Conservation (phyloP, 371 early-diverging fungal species). For the Phascolomyces articulosus region DNA sequence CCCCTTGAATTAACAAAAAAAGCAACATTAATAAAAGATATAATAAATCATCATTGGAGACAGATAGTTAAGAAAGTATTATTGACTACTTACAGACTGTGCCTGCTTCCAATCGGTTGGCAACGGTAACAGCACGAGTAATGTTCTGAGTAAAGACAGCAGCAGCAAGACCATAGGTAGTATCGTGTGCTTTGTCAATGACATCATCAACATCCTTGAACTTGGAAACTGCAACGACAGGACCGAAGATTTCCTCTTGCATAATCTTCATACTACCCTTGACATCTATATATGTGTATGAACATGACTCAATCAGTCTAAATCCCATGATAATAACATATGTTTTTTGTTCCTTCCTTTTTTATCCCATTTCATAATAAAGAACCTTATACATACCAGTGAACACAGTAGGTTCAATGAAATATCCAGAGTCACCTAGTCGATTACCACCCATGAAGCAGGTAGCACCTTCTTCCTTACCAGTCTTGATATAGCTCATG, state of each 20-base stretch:
- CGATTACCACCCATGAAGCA: slow-evolving; percentile 50
- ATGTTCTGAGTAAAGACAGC: slow-evolving; percentile 81
- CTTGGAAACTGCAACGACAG: slow-evolving; percentile 70
- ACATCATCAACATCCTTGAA: slow-evolving; percentile 75
- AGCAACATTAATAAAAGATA: no score
- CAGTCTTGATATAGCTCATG: slow-evolving; percentile 55
- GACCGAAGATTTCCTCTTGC: slow-evolving; percentile 82
- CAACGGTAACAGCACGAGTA: slow-evolving; percentile 66
- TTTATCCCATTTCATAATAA: background rate
- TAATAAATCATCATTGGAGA: no score
- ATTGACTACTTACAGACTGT: no score
- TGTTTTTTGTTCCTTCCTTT: no score
- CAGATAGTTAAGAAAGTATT: no score
- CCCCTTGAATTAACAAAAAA: no score
- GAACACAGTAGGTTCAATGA: slow-evolving; percentile 54
- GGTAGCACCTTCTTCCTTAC: slow-evolving; percentile 54
- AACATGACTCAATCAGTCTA: background rate
- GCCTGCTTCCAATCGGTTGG: slow-evolving; percentile 42
- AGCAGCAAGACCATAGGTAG: slow-evolving; percentile 79
- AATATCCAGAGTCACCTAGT: slow-evolving; percentile 52
- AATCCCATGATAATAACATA: no score
- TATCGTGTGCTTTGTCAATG: slow-evolving; percentile 70
- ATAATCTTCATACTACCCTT: slow-evolving; percentile 66
- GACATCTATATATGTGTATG: slow-evolving; percentile 8
- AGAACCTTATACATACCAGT: slow-evolving; percentile 24